Conservation (phyloP, 2,329 filamentous ascomycete species). For the Ophiostoma australiae region DNA sequence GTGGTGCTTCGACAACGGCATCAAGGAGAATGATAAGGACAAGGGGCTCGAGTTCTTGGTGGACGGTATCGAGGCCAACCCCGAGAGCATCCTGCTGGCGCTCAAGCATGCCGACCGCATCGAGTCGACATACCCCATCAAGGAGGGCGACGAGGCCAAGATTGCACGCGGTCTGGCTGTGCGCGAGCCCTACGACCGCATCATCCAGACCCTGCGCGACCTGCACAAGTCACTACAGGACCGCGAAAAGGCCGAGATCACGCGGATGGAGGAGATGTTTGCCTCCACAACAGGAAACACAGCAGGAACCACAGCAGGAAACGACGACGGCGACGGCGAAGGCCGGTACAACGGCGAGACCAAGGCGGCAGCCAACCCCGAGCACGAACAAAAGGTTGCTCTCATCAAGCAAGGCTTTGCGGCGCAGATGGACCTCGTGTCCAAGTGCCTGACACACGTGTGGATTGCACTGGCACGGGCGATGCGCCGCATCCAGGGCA, state of each 20-base stretch:
- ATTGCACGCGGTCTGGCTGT: constrained; percentile 73
- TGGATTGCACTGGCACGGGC: constrained; percentile 95
- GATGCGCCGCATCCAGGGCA: constrained; percentile 90
- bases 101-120: constrained; percentile 86
- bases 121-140: constrained; percentile 69
- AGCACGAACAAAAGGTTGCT: constrained; percentile 55
- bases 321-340: constrained; percentile 33
- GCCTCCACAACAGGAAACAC: constrained; percentile 33
- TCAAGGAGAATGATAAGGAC: constrained; percentile 56
- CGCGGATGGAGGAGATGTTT: constrained; percentile 50
- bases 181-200: constrained; percentile 74
- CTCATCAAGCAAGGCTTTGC: constrained; percentile 63
- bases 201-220: constrained; percentile 83
- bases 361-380: constrained; percentile 36
- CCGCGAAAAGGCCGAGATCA: constrained; percentile 54
- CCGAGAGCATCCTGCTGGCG: constrained; percentile 84
- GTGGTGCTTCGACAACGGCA: constrained; percentile 78
- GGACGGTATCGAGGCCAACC: constrained; percentile 81
- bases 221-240: constrained; percentile 69
- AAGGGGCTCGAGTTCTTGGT: constrained; percentile 70
- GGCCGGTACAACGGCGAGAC: constrained; percentile 28
- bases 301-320: neutral
- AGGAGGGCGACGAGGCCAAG: constrained; percentile 70
- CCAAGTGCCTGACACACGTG: constrained; percentile 79
- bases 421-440: constrained; percentile 69